Evolutionary conservation across 805 yeast genomes (phyloP).

Genomic region (Wickerhamiella nectarea): DNA sequence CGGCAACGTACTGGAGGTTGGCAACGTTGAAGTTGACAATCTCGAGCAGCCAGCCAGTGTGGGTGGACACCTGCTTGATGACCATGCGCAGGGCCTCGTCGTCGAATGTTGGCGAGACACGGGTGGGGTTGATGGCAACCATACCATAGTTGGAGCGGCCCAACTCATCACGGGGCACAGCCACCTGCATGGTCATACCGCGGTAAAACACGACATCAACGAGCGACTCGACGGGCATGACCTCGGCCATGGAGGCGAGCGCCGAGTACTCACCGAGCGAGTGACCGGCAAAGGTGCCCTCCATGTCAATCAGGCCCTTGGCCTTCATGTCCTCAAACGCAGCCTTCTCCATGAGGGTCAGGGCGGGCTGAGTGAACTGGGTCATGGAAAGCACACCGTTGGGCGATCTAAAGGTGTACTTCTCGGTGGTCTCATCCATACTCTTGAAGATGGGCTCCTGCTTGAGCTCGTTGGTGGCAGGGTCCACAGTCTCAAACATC

Average conservation of each 20-base stretch:
- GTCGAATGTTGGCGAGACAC: conserved; percentile 75
- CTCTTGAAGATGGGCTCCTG: conserved; percentile 93
- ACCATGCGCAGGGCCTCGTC: conserved; percentile 92
- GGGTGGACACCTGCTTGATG: conserved; percentile 69
- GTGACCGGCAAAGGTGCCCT: conserved; percentile 96
- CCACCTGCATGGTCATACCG: conserved; percentile 99
- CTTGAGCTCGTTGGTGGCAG: conserved; percentile 57
- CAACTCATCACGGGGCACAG: conserved; percentile 88
- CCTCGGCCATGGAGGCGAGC: conserved; percentile 90
- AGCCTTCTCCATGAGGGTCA: conserved; percentile 98
- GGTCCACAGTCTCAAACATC: conserved; percentile 93
- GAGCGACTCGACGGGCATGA: conserved; percentile 94
- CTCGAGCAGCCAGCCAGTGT: conserved; percentile 89
- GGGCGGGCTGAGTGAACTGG: conserved; percentile 98
- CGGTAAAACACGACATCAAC: conserved; percentile 98
- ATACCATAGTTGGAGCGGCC: conserved; percentile 99
- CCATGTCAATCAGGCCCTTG: conserved; percentile 88
- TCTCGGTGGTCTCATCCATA: conserved; percentile 66
- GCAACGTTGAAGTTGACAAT: conserved; percentile 97
- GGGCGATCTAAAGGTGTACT: conserved; percentile 81
- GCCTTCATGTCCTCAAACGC: conserved; percentile 94
- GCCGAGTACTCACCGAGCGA: conserved; percentile 99
- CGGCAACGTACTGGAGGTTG: conserved; percentile 95
- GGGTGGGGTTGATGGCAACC: conserved; percentile 96
- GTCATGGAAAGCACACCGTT: conserved; percentile 94